Base-by-base conservation (phyloP, 225 moss, liverwort and hornwort genomes). In the Marchantia polymorpha region DNA sequence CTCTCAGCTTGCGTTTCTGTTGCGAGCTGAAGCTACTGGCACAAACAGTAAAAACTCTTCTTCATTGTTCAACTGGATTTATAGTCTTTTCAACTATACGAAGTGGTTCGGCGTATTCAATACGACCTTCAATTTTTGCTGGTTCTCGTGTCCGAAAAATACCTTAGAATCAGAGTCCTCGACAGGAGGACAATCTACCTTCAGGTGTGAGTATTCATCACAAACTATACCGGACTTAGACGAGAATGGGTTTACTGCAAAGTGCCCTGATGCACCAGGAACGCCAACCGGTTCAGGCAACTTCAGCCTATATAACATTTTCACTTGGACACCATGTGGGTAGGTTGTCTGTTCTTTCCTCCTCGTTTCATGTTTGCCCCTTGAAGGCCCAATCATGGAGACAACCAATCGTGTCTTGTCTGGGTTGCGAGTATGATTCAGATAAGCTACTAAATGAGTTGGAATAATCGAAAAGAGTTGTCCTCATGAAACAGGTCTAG, bases 311-410 rank as follows among this genome's bases (percentile, higher is more conserved):
- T 10, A 2, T 0, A 52, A 20, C 55, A 58, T 75, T 30, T 75
- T 75, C 56, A 75, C 15, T 25, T 75, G 74, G 74, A 75, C 55
- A 17, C 74, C 74, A 27, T 75, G 74, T 58, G 74, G 74, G 74
- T 75, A 26, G 17, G 74, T 75, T 72, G 49, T 23, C 5, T 56
- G 13, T 39, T 39, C 39, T 39, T 39, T 39, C 39, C 39, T 39
- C 39, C 5, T 2, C 39, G 5, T 39, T 39, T 39, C 39, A 5
- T 39, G 39, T 39, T 39, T 39, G 39, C 39, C 5, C 5, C 39
- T 39, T 39, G 3, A 39, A 39, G 39, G 5, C 39, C 39, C 39
- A 39, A 39, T 2, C 5, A 39, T 39, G 39, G 39, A 39, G 39
- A 39, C 39, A 39, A 39, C 39, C 39, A 39, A 39, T 2, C 39